Evolutionary conservation across 1,284 basidiomycete genomes (phyloP).

Genomic region (Hemileia vastatrix): DNA sequence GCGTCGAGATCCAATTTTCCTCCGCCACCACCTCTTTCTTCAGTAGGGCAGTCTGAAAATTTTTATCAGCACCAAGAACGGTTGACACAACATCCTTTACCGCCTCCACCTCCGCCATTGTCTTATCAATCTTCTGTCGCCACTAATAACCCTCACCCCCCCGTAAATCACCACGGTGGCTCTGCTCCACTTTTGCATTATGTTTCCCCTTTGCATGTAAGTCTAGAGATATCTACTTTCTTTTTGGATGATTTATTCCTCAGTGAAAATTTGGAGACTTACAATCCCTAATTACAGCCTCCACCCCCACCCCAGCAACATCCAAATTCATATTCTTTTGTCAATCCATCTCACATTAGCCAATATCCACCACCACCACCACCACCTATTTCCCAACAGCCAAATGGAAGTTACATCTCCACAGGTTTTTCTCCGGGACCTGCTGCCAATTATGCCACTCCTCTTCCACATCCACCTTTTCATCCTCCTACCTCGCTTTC

Average conservation of each 20-base stretch:
- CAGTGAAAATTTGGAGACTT: too few species aligned
- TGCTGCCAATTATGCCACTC: constrained; percentile 47
- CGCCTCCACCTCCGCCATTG: constrained; percentile 27
- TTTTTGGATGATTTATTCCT: too few species aligned
- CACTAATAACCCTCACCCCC: too few species aligned
- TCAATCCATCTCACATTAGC: too few species aligned
- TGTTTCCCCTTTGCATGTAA: too few species aligned
- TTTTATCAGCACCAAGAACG: too few species aligned
- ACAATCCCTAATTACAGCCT: constrained; percentile 27
- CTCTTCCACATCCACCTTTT: constrained; percentile 27
- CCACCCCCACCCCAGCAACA: constrained; percentile 37
- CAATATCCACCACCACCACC: constrained; percentile 22
- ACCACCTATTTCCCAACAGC: constrained; percentile 31
- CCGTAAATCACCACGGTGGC: too few species aligned
- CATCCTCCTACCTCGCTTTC: not conserved
- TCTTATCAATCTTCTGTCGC: constrained; percentile 24
- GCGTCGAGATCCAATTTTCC: constrained; percentile 11
- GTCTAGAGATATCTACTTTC: too few species aligned
- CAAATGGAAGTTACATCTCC: not conserved
- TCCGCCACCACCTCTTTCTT: constrained; percentile 26
- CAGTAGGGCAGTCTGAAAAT: not conserved
- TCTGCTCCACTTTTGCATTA: too few species aligned
- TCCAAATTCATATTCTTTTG: too few species aligned
- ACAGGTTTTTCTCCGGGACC: constrained; percentile 35
- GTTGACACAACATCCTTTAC: too few species aligned